Evolutionary conservation across 495 filamentous ascomycete species (phyloP).

Genomic region (Xylaria intraflava): DNA sequence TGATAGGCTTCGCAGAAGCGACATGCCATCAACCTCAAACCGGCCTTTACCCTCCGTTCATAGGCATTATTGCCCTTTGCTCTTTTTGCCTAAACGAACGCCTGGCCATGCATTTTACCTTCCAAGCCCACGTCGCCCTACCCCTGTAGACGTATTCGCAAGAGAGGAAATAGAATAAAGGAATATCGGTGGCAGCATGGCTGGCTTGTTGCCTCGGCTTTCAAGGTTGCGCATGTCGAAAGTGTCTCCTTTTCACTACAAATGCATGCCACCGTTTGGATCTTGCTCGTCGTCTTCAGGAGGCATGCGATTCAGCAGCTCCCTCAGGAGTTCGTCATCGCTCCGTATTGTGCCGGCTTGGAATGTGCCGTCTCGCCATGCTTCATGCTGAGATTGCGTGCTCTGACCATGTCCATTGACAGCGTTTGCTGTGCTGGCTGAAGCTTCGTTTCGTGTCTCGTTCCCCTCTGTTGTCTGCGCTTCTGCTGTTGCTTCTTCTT

Average conservation of each 20-base stretch:
- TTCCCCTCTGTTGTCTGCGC: conserved; percentile 28
- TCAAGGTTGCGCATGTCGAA: not conserved
- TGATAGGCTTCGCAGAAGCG: not conserved
- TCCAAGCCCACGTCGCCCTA: not conserved
- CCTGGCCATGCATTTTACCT: conserved; percentile 5
- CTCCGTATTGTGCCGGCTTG: conserved; percentile 42
- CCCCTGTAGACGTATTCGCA: not conserved
- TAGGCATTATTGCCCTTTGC: not conserved
- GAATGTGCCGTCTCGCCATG: conserved; percentile 52
- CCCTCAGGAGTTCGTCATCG: conserved; percentile 43
- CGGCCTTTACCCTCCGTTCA: no score
- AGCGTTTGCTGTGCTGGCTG: conserved; percentile 12
- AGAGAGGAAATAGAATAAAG: not conserved
- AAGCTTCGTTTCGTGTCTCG: conserved; percentile 16
- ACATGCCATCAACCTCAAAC: no score
- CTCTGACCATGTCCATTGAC: conserved; percentile 28
- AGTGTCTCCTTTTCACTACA: conserved; percentile 35
- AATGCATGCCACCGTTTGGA: conserved; percentile 57
- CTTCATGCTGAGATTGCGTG: conserved; percentile 18
- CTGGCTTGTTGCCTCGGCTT: not conserved
- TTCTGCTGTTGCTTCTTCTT: conserved; percentile 10
- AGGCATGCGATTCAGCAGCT: conserved; percentile 29
- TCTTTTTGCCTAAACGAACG: conserved; percentile 3
- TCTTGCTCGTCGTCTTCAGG: conserved; percentile 34
- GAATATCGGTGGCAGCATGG: not conserved